Base-by-base conservation (phyloP, 2,329 filamentous ascomycete species). In the Xylaria sp. region DNA sequence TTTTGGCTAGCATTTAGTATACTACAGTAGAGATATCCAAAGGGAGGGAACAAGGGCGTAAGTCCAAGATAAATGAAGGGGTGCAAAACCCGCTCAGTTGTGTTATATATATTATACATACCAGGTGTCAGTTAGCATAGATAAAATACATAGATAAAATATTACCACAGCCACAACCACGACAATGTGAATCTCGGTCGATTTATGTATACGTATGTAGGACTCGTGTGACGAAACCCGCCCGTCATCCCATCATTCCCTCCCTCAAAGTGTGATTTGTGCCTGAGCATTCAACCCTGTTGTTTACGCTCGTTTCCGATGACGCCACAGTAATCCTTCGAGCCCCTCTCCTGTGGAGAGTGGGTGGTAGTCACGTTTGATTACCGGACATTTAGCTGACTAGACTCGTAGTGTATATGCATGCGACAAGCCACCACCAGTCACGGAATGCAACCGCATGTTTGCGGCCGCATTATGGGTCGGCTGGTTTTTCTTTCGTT, bases 281-380 rank as follows among this genome's bases (percentile, higher is more conserved):
- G 21, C 16, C 13, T 50, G 21, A n/a, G 23, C 23, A 23, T 37
- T 44, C 29, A 10, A 55, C 1, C 16, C 29, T 35, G 13, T 25
- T 16, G 10, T 47, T 47, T 16, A 10, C 32, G 10, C 27, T 44
- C 12, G 25, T 47, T 55, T 40, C 51, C 21, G 21, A 35, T n/a
- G n/a, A 47, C 37, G 25, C 50, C 50, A 63, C 62, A 21, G 16
- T 5, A 60, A 59, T 53, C 55, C 62, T 53, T 53, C 29, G 53
- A 42, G 27, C 40, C 62, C 61, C 61, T 32, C 5, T 9, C 10
- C 18, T n/a, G 10, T 6, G 37, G 60, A n/a, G 48, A 35, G 10
- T 35, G 32, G 18, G 42, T 6, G 29, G 1, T 16, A n/a, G 35
- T 3, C 13, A 27, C 29, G 53, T 58, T 64, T 63, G 50, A 63